Evolutionary conservation across 1,139 yeast genomes (phyloP), one percentile per base, ranked within the genome.

Genomic region (Candida smagusa): DNA sequence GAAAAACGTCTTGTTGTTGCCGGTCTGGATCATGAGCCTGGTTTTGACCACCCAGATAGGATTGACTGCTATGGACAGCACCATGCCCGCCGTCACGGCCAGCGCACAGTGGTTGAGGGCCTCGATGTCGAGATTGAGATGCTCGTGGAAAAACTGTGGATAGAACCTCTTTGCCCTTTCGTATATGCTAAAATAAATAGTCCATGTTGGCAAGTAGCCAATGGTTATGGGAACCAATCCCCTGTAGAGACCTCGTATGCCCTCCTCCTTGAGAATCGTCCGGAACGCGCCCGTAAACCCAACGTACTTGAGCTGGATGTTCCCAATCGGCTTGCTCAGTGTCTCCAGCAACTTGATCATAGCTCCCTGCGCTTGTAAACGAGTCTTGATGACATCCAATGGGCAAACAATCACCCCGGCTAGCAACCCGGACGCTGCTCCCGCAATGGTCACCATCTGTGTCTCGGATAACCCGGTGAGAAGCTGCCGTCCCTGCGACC

Each of bases 21-120:
- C 80, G 28, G 83, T 81, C 61, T 90, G 97, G 28, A 90, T 71
- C 97, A 92, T 92, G 36, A 92, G 65, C 52, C 98, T 67, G 1
- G 98, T 92, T 58, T 92, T 92, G 29, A 92, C 88, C 24, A 92
- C 97, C 98, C 98, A 92, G 26, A 92, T 86, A 6, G 98, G 98
- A 59, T 92, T 94, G 0, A 96, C 94, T 7, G 83, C 65, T n/a
- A 88, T 70, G 0, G 97, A 84, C 3, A 96, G 85, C 7, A 82
- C 77, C 47, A 87, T 79, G 12, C 98, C 99, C 1, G 97, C 96
- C 3, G 90, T 77, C 38, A 90, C 73, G 1, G 98, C 97, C 31
- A 95, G 79, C 40, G 78, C 66, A 42, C 90, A 82, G 61, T 88
- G 92, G 33, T 75, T 65, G 12, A 79, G 42, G 31, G 79, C 74